These are phyloP conservation scores for Termitomyces sp. DNA, from an alignment of 768 basidiomycete genomes.

Conservation along the genomic window DNA sequence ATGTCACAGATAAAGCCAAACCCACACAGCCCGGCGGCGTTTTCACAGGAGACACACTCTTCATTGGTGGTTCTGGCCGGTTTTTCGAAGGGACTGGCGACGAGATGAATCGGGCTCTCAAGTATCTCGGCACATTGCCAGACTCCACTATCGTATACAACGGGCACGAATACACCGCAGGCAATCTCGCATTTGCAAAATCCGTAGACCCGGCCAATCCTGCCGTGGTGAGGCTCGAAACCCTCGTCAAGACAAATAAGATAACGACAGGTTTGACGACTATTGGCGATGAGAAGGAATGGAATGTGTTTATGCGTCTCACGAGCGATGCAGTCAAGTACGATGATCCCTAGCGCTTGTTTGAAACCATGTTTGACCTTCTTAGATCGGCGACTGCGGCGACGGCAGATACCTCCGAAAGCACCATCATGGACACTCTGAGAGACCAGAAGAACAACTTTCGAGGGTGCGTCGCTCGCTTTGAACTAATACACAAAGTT, in stretches of 20 bases:
- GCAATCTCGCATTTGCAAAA: conserved; percentile 69
- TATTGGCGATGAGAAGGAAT: conserved; percentile 89
- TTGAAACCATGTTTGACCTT: neutral
- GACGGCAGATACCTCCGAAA: conserved; percentile 38
- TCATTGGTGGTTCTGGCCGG: conserved; percentile 84
- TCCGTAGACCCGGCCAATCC: conserved; percentile 57
- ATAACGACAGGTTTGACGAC: conserved; percentile 81
- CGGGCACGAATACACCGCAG: conserved; percentile 90
- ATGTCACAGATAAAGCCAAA: conserved; percentile 54
- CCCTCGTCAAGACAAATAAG: conserved; percentile 54
- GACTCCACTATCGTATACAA: conserved; percentile 78
- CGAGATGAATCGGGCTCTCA: conserved; percentile 79
- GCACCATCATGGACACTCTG: conserved; percentile 68
- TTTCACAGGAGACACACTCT: conserved; percentile 95
- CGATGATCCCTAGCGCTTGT: conserved; percentile 20
- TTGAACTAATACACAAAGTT: neutral
- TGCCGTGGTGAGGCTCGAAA: conserved; percentile 55
- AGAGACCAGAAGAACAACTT: conserved; percentile 85
- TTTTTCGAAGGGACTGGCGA: conserved; percentile 87
- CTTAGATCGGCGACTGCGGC: conserved; percentile 49
- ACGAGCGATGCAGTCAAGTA: conserved; percentile 61
- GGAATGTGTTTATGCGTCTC: conserved; percentile 95
- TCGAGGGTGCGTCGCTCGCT: conserved; percentile 46
- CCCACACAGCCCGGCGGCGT: conserved; percentile 65
- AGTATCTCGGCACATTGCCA: conserved; percentile 70